These are phyloP conservation scores for Lolium rigidum DNA, from an alignment of 176 grass and related monocot genomes.

Conservation along the genomic window DNA sequence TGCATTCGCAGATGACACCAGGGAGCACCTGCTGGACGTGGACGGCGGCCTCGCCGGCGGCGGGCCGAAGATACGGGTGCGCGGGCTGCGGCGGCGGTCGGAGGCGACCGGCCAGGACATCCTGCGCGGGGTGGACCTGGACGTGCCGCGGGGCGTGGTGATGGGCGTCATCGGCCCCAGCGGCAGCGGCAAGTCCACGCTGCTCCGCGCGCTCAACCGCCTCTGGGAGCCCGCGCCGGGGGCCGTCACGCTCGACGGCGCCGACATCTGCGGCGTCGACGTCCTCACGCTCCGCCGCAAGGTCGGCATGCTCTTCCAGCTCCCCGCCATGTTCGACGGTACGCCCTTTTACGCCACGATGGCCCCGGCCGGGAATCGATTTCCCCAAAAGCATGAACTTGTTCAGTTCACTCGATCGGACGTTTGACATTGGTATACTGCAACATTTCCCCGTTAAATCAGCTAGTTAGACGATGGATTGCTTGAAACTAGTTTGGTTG, in stretches of 20 bases:
- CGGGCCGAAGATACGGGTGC: constrained; percentile 66
- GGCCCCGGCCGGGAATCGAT: not conserved
- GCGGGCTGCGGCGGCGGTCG: constrained; percentile 57
- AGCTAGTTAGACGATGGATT: too few relatives aligned
- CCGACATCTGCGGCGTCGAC: constrained; percentile 75
- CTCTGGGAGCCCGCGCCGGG: constrained; percentile 82
- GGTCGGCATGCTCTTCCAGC: constrained; percentile 99
- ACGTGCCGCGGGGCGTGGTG: constrained; percentile 73
- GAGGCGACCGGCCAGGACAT: constrained; percentile 70
- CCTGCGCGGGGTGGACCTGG: constrained; percentile 63
- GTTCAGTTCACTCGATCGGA: not conserved
- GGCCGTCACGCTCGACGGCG: constrained; percentile 77
- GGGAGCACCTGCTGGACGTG: constrained; percentile 76
- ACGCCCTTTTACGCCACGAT: not conserved
- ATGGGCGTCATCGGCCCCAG: constrained; percentile 93
- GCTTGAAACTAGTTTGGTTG: too few relatives aligned
- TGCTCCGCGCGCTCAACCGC: constrained; percentile 91
- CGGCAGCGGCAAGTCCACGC: constrained; percentile 98
- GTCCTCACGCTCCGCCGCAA: constrained; percentile 83
- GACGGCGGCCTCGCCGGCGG: not conserved
- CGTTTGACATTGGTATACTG: not conserved
- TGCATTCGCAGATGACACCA: constrained; percentile 46
- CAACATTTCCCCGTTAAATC: not conserved
- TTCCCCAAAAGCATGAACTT: not conserved
- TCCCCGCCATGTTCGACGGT: constrained; percentile 96